Conservation (phyloP, 192 early-diverging fungal genomes). For the Entomortierella chlamydospora region DNA sequence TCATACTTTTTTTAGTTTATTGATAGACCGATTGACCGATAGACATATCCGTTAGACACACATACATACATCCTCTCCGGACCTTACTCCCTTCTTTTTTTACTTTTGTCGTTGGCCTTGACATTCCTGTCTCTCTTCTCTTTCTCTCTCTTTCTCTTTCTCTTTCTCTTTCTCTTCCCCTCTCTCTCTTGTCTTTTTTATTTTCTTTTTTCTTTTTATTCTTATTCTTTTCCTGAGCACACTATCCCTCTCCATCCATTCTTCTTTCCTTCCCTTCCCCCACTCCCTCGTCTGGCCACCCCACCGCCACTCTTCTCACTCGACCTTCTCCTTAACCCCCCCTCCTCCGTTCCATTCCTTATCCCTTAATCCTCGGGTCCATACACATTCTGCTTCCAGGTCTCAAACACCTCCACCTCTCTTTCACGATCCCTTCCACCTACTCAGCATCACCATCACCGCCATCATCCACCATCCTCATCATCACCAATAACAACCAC, state of each 20-base stretch:
- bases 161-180: neutral
- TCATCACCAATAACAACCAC: no score
- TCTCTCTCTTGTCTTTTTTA: neutral
- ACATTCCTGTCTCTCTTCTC: neutral
- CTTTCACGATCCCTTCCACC: constrained; percentile 4
- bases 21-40: no score
- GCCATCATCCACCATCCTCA: neutral
- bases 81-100: neutral
- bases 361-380: neutral
- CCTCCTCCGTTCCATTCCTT: neutral
- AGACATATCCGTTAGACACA: no score
- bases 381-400: neutral
- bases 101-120: neutral
- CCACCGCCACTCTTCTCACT: neutral
- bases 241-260: neutral
- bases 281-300: neutral
- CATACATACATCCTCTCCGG: no score
- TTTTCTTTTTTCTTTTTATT: no score
- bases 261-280: neutral
- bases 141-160: neutral
- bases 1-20: no score
- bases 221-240: no score
- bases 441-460: neutral
- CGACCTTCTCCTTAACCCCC: neutral
- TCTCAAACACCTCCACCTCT: neutral